Evolutionary conservation across 2,329 filamentous ascomycete species (phyloP).

Genomic region (Xylaria arbuscula): DNA sequence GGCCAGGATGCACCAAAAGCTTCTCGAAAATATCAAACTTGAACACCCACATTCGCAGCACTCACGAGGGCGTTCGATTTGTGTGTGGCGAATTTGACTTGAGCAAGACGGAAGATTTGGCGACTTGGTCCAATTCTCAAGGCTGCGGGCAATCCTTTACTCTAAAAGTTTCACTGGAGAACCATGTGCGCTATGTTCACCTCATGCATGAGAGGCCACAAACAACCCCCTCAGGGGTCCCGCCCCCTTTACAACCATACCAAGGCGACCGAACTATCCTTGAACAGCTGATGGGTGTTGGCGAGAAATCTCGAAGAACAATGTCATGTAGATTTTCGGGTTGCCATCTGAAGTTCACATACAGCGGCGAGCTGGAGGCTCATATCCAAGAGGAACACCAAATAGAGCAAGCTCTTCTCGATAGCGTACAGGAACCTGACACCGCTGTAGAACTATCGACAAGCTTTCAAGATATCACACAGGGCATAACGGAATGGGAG

Average conservation of each 20-base stretch:
- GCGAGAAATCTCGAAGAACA: slow-evolving; percentile 56
- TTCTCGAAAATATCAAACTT: slow-evolving; percentile 90
- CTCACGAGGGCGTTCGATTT: slow-evolving; percentile 81
- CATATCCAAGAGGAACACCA: slow-evolving; percentile 55
- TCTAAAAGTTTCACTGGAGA: slow-evolving; percentile 81
- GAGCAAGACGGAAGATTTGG: slow-evolving; percentile 65
- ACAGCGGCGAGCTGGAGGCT: slow-evolving; percentile 61
- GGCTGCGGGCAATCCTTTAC: slow-evolving; percentile 82
- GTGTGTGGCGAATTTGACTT: slow-evolving; percentile 80
- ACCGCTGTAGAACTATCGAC: slow-evolving; percentile 19
- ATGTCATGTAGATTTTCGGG: slow-evolving; percentile 56
- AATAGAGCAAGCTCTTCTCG: slow-evolving; percentile 40
- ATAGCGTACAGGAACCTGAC: slow-evolving; percentile 21
- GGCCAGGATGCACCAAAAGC: slow-evolving; percentile 74
- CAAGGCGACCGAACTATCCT: slow-evolving; percentile 50
- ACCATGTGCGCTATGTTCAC: slow-evolving; percentile 86
- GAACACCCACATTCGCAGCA: slow-evolving; percentile 79
- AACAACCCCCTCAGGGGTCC: slow-evolving; percentile 3
- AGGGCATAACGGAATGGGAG: slow-evolving; percentile 31
- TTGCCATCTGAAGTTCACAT: slow-evolving; percentile 61
- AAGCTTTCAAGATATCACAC: slow-evolving; percentile 26
- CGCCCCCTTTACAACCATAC: slow-evolving; percentile 38
- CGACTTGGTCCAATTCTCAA: slow-evolving; percentile 71
- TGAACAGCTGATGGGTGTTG: slow-evolving; percentile 57
- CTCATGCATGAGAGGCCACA: slow-evolving; percentile 67